These are phyloP conservation scores for Diplodia intermedia DNA, from an alignment of 2,329 filamentous ascomycete species.

Conservation along the genomic window DNA sequence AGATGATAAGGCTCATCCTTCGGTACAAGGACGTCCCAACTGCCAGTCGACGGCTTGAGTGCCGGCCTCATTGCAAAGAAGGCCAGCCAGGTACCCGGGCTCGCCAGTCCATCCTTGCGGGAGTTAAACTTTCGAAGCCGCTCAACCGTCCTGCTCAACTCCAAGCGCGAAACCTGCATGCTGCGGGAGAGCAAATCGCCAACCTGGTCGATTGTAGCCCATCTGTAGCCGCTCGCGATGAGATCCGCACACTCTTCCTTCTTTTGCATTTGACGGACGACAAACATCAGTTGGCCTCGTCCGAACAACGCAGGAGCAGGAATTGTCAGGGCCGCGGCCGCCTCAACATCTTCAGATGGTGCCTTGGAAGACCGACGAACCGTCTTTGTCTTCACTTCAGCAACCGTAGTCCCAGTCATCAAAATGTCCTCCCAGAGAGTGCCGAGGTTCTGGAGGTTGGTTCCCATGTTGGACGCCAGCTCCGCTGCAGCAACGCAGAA, in stretches of 20 bases:
- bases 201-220: conserved; percentile 67
- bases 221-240: conserved; percentile 77
- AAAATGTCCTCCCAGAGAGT: conserved; percentile 78
- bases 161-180: conserved; percentile 73
- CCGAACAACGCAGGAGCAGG: conserved; percentile 58
- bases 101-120: conserved; percentile 49
- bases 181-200: conserved; percentile 71
- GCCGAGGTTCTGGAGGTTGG: conserved; percentile 68
- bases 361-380: conserved; percentile 9
- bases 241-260: conserved; percentile 68
- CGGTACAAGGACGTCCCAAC: conserved; percentile 55
- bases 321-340: conserved; percentile 40
- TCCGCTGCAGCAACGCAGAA: conserved; percentile 81
- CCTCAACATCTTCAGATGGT: conserved; percentile 48
- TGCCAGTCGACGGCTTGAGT: conserved; percentile 50
- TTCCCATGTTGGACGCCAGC: conserved; percentile 72
- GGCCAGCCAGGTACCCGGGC: conserved; percentile 34
- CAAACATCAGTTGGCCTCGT: conserved; percentile 80
- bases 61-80: conserved; percentile 50
- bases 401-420: conserved; percentile 62
- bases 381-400: conserved; percentile 14
- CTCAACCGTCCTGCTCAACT: conserved; percentile 67
- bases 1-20: conserved; percentile 50
- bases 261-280: conserved; percentile 69
- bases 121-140: conserved; percentile 68